These are phyloP conservation scores for Sequoiadendron giganteum DNA, from an alignment of 75 land plant genomes.

Conservation along the genomic window DNA sequence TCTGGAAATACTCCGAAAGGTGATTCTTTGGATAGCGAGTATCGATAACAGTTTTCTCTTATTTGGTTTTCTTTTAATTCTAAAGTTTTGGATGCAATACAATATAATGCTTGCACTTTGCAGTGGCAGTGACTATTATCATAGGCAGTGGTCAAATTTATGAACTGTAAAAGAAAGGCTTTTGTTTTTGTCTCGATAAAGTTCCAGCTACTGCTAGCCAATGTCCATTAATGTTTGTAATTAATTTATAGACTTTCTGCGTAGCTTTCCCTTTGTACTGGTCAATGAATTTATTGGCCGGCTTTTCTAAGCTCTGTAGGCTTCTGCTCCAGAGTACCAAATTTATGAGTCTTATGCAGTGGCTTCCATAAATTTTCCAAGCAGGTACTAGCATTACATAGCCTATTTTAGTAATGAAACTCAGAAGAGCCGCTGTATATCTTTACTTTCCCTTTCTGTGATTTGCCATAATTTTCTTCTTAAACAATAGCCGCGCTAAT, in stretches of 20 bases:
- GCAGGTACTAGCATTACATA: too few species aligned
- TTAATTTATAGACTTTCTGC: neutral
- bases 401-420: neutral
- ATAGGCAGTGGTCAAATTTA: neutral
- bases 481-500: neutral
- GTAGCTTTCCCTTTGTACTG: neutral
- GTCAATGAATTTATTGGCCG: neutral
- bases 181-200: too few species aligned
- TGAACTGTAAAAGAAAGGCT: neutral
- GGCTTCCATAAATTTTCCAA: neutral
- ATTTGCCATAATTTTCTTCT: neutral
- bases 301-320: neutral
- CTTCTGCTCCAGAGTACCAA: neutral
- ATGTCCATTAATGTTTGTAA: neutral
- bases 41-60: neutral
- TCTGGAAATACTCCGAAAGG: constrained; percentile 79
- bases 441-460: neutral
- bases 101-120: neutral
- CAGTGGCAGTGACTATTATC: neutral
- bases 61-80: neutral
- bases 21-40: constrained; percentile 7
- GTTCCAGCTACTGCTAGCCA: too few species aligned
- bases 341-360: neutral
- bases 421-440: neutral
- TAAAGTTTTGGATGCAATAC: neutral